phyloP scores from a whole-genome alignment of 208 protist genomes.

The Acanthamoeba healyi region DNA sequence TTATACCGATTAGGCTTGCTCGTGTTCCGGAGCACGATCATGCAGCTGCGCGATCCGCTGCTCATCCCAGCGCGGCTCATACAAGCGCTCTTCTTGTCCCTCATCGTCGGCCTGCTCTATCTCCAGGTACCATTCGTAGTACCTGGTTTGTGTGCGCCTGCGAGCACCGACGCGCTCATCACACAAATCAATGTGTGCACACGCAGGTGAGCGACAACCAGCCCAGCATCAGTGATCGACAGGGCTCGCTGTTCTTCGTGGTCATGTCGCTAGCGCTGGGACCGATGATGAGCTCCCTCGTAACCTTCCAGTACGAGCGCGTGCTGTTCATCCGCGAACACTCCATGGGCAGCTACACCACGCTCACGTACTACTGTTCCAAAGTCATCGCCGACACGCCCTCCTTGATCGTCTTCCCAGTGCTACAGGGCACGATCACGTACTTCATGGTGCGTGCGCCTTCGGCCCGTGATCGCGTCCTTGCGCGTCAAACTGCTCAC shows the following conservation, averaged over 20 bases:
- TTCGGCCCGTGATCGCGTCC: too few species aligned
- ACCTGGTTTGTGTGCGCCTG: too few species aligned
- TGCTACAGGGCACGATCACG: slow-evolving; percentile 11
- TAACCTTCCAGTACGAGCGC: slow-evolving; percentile 29
- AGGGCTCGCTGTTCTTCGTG: slow-evolving; percentile 68
- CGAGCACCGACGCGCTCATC: not conserved
- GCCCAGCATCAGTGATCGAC: not conserved
- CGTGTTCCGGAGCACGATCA: not conserved
- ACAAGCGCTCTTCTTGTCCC: not conserved
- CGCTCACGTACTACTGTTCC: slow-evolving; percentile 57
- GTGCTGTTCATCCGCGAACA: slow-evolving; percentile 62
- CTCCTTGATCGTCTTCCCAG: not conserved
- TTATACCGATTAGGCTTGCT: not conserved
- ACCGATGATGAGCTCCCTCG: slow-evolving; percentile 39
- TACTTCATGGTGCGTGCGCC: slow-evolving; percentile 30
- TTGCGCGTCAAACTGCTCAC: too few species aligned
- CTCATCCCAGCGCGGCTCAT: not conserved
- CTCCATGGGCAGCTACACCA: slow-evolving; percentile 49
- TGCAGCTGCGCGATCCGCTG: slow-evolving; percentile 26
- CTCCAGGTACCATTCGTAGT: not conserved
- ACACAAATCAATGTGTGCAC: not conserved
- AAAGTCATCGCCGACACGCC: slow-evolving; percentile 59
- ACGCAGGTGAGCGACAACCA: slow-evolving; percentile 20
- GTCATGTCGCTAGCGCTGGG: slow-evolving; percentile 36
- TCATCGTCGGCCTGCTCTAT: slow-evolving; percentile 59